These are phyloP conservation scores for Phyllosticta capitalensis DNA, from an alignment of 2,329 filamentous ascomycete species.

Conservation along the genomic window DNA sequence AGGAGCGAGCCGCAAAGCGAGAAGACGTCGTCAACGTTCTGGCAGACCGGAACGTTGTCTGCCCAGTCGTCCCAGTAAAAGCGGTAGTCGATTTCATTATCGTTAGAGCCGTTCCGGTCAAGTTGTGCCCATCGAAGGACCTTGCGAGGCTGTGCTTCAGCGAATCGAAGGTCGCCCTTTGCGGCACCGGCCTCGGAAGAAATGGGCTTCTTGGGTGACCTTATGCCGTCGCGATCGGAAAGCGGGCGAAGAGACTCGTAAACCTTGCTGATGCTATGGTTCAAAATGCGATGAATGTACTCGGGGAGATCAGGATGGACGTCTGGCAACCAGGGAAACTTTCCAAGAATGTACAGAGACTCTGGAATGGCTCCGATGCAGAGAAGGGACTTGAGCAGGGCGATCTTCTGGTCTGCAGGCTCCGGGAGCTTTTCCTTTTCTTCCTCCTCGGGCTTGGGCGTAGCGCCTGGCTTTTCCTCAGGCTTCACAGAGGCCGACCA, in stretches of 20 bases:
- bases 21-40: constrained; percentile 83
- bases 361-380: constrained; percentile 90
- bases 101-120: constrained; percentile 51
- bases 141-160: constrained; percentile 36
- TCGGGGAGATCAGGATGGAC: constrained; percentile 72
- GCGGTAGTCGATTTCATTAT: constrained; percentile 60
- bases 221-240: constrained; percentile 29
- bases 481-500: constrained; percentile 28
- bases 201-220: constrained; percentile 37
- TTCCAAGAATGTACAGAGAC: constrained; percentile 81
- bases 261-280: constrained; percentile 72
- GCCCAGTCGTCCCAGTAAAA: constrained; percentile 98
- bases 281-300: constrained; percentile 74
- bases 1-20: constrained; percentile 74
- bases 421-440: constrained; percentile 51
- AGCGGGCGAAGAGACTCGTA: constrained; percentile 46
- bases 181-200: constrained; percentile 57
- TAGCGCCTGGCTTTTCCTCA: constrained; percentile 33
- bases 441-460: constrained; percentile 32
- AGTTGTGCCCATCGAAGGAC: constrained; percentile 69
- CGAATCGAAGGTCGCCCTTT: constrained; percentile 33
- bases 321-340: constrained; percentile 87
- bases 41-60: constrained; percentile 86
- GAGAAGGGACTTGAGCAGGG: constrained; percentile 73
- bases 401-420: constrained; percentile 78